These are phyloP conservation scores for Trichoderma sp. DNA, from an alignment of 2,329 filamentous ascomycete species.

Conservation along the genomic window DNA sequence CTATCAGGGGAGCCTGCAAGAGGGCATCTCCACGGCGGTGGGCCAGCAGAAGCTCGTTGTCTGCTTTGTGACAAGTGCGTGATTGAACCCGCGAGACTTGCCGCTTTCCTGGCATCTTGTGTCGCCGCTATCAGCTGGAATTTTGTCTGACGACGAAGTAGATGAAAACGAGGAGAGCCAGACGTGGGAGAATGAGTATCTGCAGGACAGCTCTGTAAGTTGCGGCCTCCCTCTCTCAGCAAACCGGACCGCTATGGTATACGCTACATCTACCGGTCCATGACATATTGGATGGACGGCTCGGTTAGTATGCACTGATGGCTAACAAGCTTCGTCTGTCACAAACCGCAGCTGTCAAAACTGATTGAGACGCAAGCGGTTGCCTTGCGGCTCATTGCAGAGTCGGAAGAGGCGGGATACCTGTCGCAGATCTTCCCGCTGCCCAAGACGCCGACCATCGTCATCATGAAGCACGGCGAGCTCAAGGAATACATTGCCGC, in stretches of 20 bases:
- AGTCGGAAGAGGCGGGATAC: constrained; percentile 79
- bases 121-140: not conserved
- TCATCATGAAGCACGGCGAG: constrained; percentile 78
- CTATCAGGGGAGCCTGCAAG: constrained; percentile 76
- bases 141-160: constrained; percentile 39
- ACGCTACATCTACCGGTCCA: not conserved
- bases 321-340: constrained; percentile 21
- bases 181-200: constrained; percentile 72
- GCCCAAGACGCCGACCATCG: constrained; percentile 73
- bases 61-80: constrained; percentile 78
- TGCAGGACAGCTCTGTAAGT: constrained; percentile 58
- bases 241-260: not conserved
- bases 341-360: constrained; percentile 51
- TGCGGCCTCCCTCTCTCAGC: not conserved
- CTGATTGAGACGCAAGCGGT: constrained; percentile 66
- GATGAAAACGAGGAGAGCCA: constrained; percentile 70
- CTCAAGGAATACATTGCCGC: constrained; percentile 74
- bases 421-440: constrained; percentile 81
- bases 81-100: not conserved
- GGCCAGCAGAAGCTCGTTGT: constrained; percentile 75
- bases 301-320: too few species aligned
- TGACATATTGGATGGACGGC: not conserved
- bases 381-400: constrained; percentile 68
- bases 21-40: constrained; percentile 76
- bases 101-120: not conserved